Conservation (phyloP, 164 flowering plant genomes). For the Magnolia changhungtana region DNA sequence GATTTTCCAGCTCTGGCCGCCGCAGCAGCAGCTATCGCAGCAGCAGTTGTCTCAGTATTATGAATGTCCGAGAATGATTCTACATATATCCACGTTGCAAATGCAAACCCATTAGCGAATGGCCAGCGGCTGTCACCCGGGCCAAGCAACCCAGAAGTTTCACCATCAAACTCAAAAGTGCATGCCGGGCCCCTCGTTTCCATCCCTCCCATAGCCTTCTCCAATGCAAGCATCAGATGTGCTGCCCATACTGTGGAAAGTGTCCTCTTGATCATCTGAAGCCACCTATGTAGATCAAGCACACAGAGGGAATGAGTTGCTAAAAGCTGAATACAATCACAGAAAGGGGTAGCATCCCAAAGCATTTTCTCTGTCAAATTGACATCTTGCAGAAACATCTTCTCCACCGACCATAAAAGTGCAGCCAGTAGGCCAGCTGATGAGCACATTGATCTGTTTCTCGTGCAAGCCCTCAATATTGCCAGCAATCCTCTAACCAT, state of each 20-base stretch:
- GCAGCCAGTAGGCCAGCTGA: conserved; percentile 75
- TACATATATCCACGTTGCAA: conserved; percentile 97
- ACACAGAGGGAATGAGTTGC: conserved; percentile 89
- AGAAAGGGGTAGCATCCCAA: conserved; percentile 87
- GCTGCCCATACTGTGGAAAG: conserved; percentile 65
- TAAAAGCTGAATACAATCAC: conserved; percentile 74
- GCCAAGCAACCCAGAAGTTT: conserved; percentile 97
- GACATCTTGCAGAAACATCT: conserved; percentile 53
- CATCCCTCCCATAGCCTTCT: conserved; percentile 86
- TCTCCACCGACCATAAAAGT: conserved; percentile 71
- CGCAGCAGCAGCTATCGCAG: conserved; percentile 96
- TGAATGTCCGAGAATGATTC: conserved; percentile 97
- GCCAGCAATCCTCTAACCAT: conserved; percentile 94
- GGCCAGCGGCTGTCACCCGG: conserved; percentile 99
- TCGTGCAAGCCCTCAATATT: conserved; percentile 84
- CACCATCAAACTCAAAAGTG: conserved; percentile 98
- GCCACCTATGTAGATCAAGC: conserved; percentile 75
- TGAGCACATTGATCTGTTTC: conserved; percentile 96
- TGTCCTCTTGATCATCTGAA: conserved; percentile 59
- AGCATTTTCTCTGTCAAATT: conserved; percentile 31
- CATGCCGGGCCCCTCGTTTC: conserved; percentile 87
- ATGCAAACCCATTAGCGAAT: conserved; percentile 86
- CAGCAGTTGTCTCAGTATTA: conserved; percentile 92
- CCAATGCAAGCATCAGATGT: conserved; percentile 66
- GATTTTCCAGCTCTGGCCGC: conserved; percentile 96